Base-by-base conservation (phyloP, 1,284 basidiomycete genomes). In the Moesziomyces antarcticus region DNA sequence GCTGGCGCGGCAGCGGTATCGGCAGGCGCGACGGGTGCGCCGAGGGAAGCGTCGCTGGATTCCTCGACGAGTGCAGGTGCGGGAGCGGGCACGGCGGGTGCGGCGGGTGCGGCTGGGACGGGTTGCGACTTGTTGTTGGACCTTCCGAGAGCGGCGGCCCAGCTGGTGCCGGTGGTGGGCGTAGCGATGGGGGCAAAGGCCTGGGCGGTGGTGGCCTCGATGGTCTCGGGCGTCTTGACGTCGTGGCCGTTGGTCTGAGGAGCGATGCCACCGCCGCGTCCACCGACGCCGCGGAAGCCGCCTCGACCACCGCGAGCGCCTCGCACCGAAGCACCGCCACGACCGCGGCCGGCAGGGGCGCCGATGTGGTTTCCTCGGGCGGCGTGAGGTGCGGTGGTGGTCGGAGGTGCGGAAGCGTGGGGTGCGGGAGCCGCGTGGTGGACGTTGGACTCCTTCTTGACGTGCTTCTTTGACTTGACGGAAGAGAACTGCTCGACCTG, bases 401-500 rank as follows among this genome's bases (percentile, higher is more conserved):
- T 48, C 44, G 56, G 46, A 30, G 62, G 44, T 2, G 68, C 51
- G 14, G 50, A 46, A 30, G 43, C 24, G 27, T 59, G 42, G 30
- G 64, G 47, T 33, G 75, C 40, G 30, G 59, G 27, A 33, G 65
- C 43, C 35, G 60, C 50, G 42, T 64, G 56, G 61, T 53, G 50
- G 35, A 51, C 43, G 50, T 30, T 56, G 4, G 74, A 47, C 54
- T 83, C 81, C 70, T 81, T 82, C 69, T 76, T 80, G 55, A 58
- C 47, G 55, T 80, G 77, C 87, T 93, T 94, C 89, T 94, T 94
- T 84, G 89, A 90, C 76, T 89, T 90, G 73, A 94, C 93, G 49
- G 91, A 89, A 47, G 90, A 92, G 92, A 93, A 95, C 85, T 92
- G 92, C 84, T 91, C 89, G 46, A 88, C 91, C 73, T 88, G 88